phyloP scores from a whole-genome alignment of 1,139 yeast genomes.

The Suhomyces taliae region DNA sequence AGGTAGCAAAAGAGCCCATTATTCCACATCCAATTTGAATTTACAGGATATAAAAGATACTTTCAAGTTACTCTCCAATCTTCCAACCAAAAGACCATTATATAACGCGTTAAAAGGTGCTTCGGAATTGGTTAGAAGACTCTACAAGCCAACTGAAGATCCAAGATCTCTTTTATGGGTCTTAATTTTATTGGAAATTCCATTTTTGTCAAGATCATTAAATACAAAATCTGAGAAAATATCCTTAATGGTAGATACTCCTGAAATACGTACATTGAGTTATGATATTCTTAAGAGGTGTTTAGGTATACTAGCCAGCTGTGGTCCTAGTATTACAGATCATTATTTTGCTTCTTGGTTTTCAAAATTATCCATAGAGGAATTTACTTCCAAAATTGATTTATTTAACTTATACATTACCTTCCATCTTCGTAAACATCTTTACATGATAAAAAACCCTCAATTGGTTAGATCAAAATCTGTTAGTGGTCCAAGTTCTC shows the following conservation, averaged over 20 bases:
- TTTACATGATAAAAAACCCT: constrained; percentile 37
- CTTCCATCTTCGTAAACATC: constrained; percentile 53
- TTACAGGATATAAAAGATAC: constrained; percentile 41
- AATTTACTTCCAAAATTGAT: constrained; percentile 52
- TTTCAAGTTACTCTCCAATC: constrained; percentile 41
- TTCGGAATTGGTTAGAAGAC: constrained; percentile 46
- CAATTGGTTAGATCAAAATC: constrained; percentile 17
- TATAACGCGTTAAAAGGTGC: constrained; percentile 52
- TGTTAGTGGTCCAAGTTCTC: not conserved
- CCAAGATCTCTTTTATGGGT: constrained; percentile 53
- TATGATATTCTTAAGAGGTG: constrained; percentile 67
- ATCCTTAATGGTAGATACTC: constrained; percentile 39
- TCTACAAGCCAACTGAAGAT: constrained; percentile 35
- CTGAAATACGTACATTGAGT: constrained; percentile 54
- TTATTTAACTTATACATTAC: constrained; percentile 63
- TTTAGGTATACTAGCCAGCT: constrained; percentile 63
- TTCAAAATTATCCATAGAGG: constrained; percentile 38
- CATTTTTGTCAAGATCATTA: constrained; percentile 49
- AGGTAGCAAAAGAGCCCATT: constrained; percentile 24
- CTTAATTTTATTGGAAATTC: constrained; percentile 61
- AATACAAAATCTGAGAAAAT: constrained; percentile 17
- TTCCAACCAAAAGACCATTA: constrained; percentile 63
- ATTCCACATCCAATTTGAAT: constrained; percentile 48
- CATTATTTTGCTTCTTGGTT: constrained; percentile 61
- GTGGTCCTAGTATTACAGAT: constrained; percentile 36